A percentile compares a stretch with the other conserved stretches of the same genome.
Evolutionary conservation across 2,329 filamentous ascomycete genomes (phyloP).

Genomic region (Akanthomyces lecanii): DNA sequence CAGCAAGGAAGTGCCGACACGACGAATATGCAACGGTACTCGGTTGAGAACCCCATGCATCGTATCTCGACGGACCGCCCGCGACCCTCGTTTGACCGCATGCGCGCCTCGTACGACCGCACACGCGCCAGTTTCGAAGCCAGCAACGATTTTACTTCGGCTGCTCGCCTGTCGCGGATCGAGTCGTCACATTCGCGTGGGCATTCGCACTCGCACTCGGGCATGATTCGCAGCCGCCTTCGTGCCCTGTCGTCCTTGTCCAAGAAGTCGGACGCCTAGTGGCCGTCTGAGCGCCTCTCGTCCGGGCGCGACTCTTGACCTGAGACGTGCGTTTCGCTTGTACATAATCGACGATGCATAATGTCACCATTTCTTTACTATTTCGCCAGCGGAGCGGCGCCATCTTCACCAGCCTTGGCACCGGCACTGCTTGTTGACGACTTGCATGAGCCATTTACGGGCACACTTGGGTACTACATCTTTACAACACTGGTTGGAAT

Average conservation of each 20-base stretch:
- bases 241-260: slow-evolving; percentile 38
- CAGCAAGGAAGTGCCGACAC: slow-evolving; percentile 94
- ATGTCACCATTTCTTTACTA: slow-evolving; percentile 24
- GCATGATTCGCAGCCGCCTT: slow-evolving; percentile 35
- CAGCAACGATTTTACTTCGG: slow-evolving; percentile 86
- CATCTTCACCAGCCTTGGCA: background rate
- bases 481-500: slow-evolving; percentile 9
- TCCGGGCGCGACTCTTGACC: slow-evolving; percentile 16
- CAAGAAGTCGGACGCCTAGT: slow-evolving; percentile 38
- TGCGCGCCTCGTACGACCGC: slow-evolving; percentile 82
- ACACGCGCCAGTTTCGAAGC: slow-evolving; percentile 79
- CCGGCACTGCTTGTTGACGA: slow-evolving; percentile 33
- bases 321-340: slow-evolving; percentile 19
- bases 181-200: slow-evolving; percentile 63
- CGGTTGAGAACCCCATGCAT: slow-evolving; percentile 46
- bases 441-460: slow-evolving; percentile 49
- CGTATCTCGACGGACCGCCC: slow-evolving; percentile 63
- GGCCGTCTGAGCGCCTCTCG: slow-evolving; percentile 22
- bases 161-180: slow-evolving; percentile 76
- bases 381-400: slow-evolving; percentile 5
- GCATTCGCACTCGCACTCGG: slow-evolving; percentile 18
- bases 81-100: slow-evolving; percentile 81
- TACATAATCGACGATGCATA: slow-evolving; percentile 30
- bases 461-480: slow-evolving; percentile 20
- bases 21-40: slow-evolving; percentile 58